Conservation (phyloP, 306 rosid species). For the Lathyrus aphaca region DNA sequence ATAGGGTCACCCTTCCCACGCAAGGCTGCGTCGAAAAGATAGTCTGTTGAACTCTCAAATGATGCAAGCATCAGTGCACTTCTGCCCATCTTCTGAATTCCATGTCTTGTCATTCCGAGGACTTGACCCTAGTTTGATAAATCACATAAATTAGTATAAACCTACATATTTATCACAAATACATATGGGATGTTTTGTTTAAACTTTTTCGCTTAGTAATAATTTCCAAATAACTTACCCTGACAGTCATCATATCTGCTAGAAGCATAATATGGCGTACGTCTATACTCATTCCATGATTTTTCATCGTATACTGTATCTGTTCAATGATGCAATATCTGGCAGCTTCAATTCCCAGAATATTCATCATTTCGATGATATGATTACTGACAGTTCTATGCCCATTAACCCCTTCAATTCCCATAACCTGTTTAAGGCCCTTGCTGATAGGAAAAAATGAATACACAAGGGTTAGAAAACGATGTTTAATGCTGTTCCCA, state of each 20-base stretch:
- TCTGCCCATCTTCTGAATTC: slow-evolving; percentile 90
- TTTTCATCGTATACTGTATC: slow-evolving; percentile 75
- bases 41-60: slow-evolving; percentile 85
- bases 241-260: slow-evolving; percentile 88
- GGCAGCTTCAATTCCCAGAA: slow-evolving; percentile 94
- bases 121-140: slow-evolving; percentile 69
- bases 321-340: slow-evolving; percentile 78
- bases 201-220: slow-evolving; percentile 8
- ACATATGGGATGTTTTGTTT: not conserved
- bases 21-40: slow-evolving; percentile 71
- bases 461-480: slow-evolving; percentile 9
- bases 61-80: slow-evolving; percentile 92
- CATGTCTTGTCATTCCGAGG: slow-evolving; percentile 93
- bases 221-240: slow-evolving; percentile 62
- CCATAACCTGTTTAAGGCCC: slow-evolving; percentile 82
- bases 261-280: slow-evolving; percentile 94
- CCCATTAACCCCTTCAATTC: slow-evolving; percentile 83
- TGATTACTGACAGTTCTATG: slow-evolving; percentile 71
- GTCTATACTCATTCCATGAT: slow-evolving; percentile 87
- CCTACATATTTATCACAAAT: slow-evolving; percentile 9
- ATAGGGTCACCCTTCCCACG: slow-evolving; percentile 73
- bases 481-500: not conserved
- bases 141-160: slow-evolving; percentile 16
- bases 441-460: slow-evolving; percentile 43
- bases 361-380: slow-evolving; percentile 68